Percentiles rank a stretch among this genome's conserved stretches.
Evolutionary conservation across 2,329 filamentous ascomycete genomes (phyloP).

Genomic region (Lasiodiplodia sp.): DNA sequence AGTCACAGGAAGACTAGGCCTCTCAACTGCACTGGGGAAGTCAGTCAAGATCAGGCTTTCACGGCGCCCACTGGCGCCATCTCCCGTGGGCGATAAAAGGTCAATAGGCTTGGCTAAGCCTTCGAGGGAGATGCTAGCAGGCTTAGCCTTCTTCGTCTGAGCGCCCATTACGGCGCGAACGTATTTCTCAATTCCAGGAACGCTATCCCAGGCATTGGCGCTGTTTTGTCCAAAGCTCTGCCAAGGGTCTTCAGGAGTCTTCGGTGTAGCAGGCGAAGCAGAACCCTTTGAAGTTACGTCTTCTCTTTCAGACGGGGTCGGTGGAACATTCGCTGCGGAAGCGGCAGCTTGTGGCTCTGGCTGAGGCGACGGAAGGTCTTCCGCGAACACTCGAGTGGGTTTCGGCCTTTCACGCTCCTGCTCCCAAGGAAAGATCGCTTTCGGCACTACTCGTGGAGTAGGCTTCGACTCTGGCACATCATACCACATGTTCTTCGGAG

Average conservation of each 20-base stretch:
- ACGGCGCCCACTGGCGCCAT: constrained; percentile 48
- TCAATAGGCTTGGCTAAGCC: constrained; percentile 38
- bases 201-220: constrained; percentile 89
- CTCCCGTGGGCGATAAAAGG: constrained; percentile 43
- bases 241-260: constrained; percentile 67
- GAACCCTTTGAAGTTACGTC: constrained; percentile 30
- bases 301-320: neutral
- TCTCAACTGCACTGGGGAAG: constrained; percentile 82
- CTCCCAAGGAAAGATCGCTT: constrained; percentile 93
- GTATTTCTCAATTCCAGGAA: constrained; percentile 87
- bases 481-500: constrained; percentile 89
- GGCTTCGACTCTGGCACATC: constrained; percentile 70
- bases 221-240: constrained; percentile 70
- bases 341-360: constrained; percentile 39
- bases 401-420: constrained; percentile 67
- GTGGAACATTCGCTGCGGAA: constrained; percentile 7
- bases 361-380: constrained; percentile 53
- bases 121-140: constrained; percentile 44
- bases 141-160: constrained; percentile 63
- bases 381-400: constrained; percentile 70
- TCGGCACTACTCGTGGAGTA: constrained; percentile 65
- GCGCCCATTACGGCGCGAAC: constrained; percentile 73
- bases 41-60: constrained; percentile 78
- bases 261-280: constrained; percentile 36
- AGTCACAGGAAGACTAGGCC: constrained; percentile 88